These are phyloP conservation scores for Schoenoplectus tabernaemontani DNA, from an alignment of 202 grass and related monocot species.

Conservation along the genomic window DNA sequence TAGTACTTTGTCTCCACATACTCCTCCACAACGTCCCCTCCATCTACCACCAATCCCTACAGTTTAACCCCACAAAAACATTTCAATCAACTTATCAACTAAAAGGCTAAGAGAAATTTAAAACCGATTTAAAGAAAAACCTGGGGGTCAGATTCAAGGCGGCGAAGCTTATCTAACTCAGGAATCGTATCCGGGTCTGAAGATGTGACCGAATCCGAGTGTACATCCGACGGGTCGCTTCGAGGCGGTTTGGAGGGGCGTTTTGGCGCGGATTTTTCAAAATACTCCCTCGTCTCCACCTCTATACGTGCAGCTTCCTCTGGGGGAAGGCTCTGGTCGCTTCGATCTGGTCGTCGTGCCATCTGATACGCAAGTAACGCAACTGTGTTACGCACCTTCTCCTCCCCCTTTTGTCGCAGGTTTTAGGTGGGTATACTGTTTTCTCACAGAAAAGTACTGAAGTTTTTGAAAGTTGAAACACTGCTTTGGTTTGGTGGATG, in stretches of 20 bases:
- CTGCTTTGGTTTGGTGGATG: too few relatives aligned
- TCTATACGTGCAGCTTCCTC: constrained; percentile 61
- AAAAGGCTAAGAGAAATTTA: neutral
- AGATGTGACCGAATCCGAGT: neutral
- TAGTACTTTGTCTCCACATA: constrained; percentile 81
- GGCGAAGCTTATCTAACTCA: constrained; percentile 51
- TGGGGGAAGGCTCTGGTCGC: constrained; percentile 49
- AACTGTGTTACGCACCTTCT: too few relatives aligned
- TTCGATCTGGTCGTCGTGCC: constrained; percentile 53
- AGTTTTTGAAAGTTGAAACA: too few relatives aligned
- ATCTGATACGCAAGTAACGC: constrained; percentile 18
- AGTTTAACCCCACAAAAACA: constrained; percentile 19
- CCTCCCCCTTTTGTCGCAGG: too few relatives aligned
- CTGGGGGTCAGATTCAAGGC: constrained; percentile 48
- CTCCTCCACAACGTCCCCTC: constrained; percentile 47
- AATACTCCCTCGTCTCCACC: constrained; percentile 62
- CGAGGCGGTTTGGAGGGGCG: constrained; percentile 52
- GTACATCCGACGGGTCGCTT: constrained; percentile 45
- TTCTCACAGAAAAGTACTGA: neutral
- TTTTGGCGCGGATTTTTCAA: constrained; percentile 51
- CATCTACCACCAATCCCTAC: constrained; percentile 65
- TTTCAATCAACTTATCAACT: constrained; percentile 3
- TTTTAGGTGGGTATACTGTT: neutral
- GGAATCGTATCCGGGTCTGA: constrained; percentile 26
- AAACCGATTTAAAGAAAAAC: constrained; percentile 4